Evolutionary conservation across 2,329 filamentous ascomycete genomes (phyloP).

Genomic region (Fusarium sp.): DNA sequence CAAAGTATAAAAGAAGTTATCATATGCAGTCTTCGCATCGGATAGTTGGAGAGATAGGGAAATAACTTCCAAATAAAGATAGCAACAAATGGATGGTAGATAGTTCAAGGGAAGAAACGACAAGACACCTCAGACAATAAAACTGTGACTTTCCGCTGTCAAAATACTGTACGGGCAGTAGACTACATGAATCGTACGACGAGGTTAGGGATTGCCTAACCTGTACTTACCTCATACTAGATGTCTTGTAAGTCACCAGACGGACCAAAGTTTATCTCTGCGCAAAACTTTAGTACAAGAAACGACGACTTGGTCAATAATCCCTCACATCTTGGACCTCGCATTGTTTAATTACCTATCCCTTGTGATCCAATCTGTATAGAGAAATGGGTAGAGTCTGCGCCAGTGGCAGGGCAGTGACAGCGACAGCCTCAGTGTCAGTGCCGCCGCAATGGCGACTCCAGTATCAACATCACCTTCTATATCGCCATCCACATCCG

Average conservation of each 20-base stretch:
- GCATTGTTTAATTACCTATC: neutral
- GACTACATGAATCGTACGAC: neutral
- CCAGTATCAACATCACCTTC: slow-evolving; percentile 15
- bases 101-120: slow-evolving; percentile 46
- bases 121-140: neutral
- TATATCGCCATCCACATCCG: slow-evolving; percentile 14
- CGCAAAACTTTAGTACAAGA: neutral
- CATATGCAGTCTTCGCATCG: neutral
- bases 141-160: neutral
- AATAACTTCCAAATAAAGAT: slow-evolving; percentile 77
- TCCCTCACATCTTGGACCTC: neutral
- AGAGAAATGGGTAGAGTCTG: slow-evolving; percentile 1
- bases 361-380: neutral
- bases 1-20: neutral
- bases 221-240: neutral
- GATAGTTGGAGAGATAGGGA: neutral
- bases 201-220: neutral
- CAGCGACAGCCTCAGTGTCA: neutral
- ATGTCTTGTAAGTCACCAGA: neutral
- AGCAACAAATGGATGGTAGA: slow-evolving; percentile 82
- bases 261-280: neutral
- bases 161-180: neutral
- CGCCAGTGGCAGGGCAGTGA: neutral
- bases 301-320: neutral
- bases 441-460: slow-evolving; percentile 12